These are phyloP conservation scores for Diplodia seriata DNA, from an alignment of 2,329 filamentous ascomycete genomes.

Conservation along the genomic window DNA sequence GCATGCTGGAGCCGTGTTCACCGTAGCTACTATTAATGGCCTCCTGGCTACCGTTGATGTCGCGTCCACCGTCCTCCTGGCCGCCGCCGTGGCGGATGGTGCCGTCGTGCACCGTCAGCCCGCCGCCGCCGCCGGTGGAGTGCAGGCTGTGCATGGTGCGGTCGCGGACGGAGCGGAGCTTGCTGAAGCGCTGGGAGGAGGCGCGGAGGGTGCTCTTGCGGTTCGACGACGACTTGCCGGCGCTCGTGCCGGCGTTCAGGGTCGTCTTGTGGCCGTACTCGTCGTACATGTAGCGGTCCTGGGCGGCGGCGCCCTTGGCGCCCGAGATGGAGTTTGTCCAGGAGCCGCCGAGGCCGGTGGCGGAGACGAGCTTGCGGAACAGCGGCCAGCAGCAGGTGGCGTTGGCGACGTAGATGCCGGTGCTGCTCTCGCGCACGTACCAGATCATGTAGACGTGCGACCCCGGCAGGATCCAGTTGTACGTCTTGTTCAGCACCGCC, in stretches of 20 bases:
- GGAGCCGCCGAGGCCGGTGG: conserved; percentile 4
- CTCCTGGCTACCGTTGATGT: conserved; percentile 18
- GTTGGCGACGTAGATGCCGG: conserved; percentile 58
- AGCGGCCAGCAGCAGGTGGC: conserved; percentile 58
- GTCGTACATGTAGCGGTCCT: conserved; percentile 18
- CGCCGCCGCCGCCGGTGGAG: background rate
- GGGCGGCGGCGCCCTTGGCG: background rate
- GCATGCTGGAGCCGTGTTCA: background rate
- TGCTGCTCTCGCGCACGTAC: conserved; percentile 58
- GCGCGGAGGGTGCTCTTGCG: background rate
- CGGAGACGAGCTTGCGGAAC: conserved; percentile 48
- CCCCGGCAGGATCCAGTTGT: conserved; percentile 56
- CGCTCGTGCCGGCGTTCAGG: background rate
- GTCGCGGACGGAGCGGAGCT: conserved; percentile 11
- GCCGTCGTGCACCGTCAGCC: background rate
- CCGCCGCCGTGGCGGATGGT: too few species aligned
- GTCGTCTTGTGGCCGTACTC: conserved; percentile 23
- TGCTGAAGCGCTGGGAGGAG: conserved; percentile 17
- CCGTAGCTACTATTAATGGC: conserved; percentile 17
- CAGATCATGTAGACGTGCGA: conserved; percentile 56
- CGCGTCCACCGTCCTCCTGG: too few species aligned
- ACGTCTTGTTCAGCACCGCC: conserved; percentile 58
- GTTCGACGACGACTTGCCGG: background rate
- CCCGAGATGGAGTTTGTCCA: conserved; percentile 5
- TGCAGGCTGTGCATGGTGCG: conserved; percentile 19